Conservation (phyloP, 1,284 basidiomycete species). For the Tausonia pullulans region DNA sequence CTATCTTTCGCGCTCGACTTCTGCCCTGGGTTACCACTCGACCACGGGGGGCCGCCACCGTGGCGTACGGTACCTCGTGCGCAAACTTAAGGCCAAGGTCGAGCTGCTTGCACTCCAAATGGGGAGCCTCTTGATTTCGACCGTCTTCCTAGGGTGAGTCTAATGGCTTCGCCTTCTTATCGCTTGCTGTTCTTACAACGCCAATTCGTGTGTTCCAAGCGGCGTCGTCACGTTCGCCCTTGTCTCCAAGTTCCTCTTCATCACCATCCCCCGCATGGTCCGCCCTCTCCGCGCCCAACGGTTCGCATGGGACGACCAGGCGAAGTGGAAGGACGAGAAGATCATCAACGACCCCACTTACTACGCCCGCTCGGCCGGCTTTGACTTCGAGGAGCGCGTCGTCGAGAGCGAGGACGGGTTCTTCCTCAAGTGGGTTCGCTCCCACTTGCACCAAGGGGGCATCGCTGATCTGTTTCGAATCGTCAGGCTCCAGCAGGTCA, state of each 20-base stretch:
- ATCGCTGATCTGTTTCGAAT: slow-evolving; percentile 1
- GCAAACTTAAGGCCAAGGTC: slow-evolving; percentile 21
- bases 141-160: slow-evolving; percentile 37
- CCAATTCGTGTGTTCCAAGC: slow-evolving; percentile 1
- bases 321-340: slow-evolving; percentile 40
- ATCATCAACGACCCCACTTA: slow-evolving; percentile 45
- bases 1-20: slow-evolving; percentile 17
- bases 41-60: background rate
- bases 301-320: slow-evolving; percentile 44
- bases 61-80: background rate
- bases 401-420: slow-evolving; percentile 51
- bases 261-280: slow-evolving; percentile 28
- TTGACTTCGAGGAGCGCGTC: slow-evolving; percentile 46
- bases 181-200: background rate
- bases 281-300: slow-evolving; percentile 23
- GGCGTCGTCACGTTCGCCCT: slow-evolving; percentile 37
- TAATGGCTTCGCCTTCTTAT: background rate
- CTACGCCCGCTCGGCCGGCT: slow-evolving; percentile 46
- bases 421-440: slow-evolving; percentile 34
- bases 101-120: slow-evolving; percentile 39
- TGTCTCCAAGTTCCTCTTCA: slow-evolving; percentile 24
- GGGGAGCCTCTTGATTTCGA: slow-evolving; percentile 40
- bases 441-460: background rate
- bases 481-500: slow-evolving; percentile 11
- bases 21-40: too few relatives aligned